Conservation (phyloP, 1,284 basidiomycete genomes). For the Peniophora sp. region DNA sequence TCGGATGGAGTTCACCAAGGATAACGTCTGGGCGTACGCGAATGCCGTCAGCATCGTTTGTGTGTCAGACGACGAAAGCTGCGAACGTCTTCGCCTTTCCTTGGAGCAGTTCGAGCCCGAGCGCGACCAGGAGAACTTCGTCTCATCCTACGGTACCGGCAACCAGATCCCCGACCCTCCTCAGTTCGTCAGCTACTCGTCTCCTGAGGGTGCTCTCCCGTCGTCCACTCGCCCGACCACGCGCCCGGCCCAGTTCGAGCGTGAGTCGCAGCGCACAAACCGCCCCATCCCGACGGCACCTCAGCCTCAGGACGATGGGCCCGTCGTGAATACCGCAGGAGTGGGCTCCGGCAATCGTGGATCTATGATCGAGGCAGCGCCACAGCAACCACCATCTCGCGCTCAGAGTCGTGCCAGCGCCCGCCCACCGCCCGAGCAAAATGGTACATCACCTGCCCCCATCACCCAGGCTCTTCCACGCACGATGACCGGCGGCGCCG, state of each 20-base stretch:
- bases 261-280: constrained; percentile 44
- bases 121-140: constrained; percentile 80
- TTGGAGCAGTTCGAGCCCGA: constrained; percentile 80
- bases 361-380: constrained; percentile 15
- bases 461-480: constrained; percentile 1
- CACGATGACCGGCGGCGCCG: neutral
- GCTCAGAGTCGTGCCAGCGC: constrained; percentile 25
- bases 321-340: constrained; percentile 52
- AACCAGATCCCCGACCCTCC: constrained; percentile 80
- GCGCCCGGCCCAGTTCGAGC: constrained; percentile 50
- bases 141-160: constrained; percentile 80
- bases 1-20: constrained; percentile 88
- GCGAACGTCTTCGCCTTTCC: constrained; percentile 77
- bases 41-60: constrained; percentile 95
- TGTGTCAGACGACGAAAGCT: constrained; percentile 94
- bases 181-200: constrained; percentile 71
- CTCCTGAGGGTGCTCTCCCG: constrained; percentile 48
- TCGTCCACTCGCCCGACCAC: constrained; percentile 44
- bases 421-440: constrained; percentile 12
- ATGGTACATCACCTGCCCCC: constrained; percentile 17
- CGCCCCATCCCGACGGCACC: constrained; percentile 23
- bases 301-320: constrained; percentile 30
- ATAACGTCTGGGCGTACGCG: constrained; percentile 93
- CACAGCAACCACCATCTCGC: constrained; percentile 13
- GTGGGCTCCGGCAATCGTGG: constrained; percentile 45